phyloP scores from a whole-genome alignment of 169 alveolate genomes.

The Cytauxzoon felis region DNA sequence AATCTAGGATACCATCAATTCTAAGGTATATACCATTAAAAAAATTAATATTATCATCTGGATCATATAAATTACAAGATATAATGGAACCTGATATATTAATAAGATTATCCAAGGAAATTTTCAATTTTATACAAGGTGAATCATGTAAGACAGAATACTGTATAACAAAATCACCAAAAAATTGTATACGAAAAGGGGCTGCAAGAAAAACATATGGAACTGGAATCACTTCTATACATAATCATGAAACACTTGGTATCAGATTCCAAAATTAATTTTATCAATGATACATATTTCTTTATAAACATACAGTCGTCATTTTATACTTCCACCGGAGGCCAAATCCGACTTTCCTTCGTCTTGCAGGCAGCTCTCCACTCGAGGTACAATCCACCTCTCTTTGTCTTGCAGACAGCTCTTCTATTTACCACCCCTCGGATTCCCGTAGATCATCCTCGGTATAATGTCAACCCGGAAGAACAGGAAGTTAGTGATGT shows the following conservation, averaged over 20 bases:
- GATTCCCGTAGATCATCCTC: no score
- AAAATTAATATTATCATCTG: constrained; percentile 46
- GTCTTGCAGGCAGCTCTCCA: no score
- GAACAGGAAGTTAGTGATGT: no score
- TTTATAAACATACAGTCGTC: no score
- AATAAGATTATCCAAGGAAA: constrained; percentile 34
- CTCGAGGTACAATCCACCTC: no score
- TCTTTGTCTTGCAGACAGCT: no score
- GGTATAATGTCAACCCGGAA: no score
- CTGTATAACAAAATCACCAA: constrained; percentile 48
- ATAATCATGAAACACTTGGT: constrained; percentile 20
- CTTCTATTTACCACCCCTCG: no score
- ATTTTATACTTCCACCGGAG: no score
- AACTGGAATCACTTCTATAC: constrained; percentile 37
- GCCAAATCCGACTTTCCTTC: no score
- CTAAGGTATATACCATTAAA: constrained; percentile 41
- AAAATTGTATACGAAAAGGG: constrained; percentile 42
- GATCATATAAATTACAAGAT: not conserved
- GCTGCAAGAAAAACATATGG: constrained; percentile 58
- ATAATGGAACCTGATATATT: constrained; percentile 26
- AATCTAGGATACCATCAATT: constrained; percentile 7
- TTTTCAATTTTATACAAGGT: constrained; percentile 19
- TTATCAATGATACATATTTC: no score
- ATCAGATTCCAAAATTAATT: no score
- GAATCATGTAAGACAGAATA: constrained; percentile 4